Conservation (phyloP, 768 basidiomycete genomes). For the Termitomyces titanicus region DNA sequence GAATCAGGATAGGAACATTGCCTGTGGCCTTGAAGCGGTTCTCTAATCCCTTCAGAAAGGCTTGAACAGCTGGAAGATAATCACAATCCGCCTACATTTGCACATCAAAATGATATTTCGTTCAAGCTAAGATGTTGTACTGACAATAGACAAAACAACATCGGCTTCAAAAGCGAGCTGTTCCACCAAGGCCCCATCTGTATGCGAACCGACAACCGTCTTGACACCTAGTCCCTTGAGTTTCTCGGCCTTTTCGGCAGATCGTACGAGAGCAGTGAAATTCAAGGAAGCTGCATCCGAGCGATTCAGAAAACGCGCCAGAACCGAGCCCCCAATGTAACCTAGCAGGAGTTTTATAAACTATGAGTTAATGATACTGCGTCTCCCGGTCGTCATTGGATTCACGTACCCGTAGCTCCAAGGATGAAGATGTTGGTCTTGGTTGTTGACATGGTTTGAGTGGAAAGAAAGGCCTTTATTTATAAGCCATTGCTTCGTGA, state of each 20-base stretch:
- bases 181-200: constrained; percentile 38
- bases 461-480: neutral
- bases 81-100: constrained; percentile 38
- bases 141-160: constrained; percentile 15
- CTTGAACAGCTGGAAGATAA: constrained; percentile 37
- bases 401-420: constrained; percentile 12
- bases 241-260: constrained; percentile 40
- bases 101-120: neutral
- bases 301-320: constrained; percentile 38
- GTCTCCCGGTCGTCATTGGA: too few relatives aligned
- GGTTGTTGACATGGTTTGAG: neutral
- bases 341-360: constrained; percentile 32
- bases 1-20: constrained; percentile 46
- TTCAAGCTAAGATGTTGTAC: neutral
- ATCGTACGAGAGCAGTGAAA: constrained; percentile 44
- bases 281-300: constrained; percentile 30
- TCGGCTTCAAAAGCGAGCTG: constrained; percentile 37
- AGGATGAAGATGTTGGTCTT: constrained; percentile 14
- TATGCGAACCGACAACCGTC: constrained; percentile 41
- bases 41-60: constrained; percentile 51
- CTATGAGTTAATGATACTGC: neutral
- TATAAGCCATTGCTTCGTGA: neutral
- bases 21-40: constrained; percentile 39
- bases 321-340: constrained; percentile 46
- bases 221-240: constrained; percentile 34